Conservation (phyloP, 495 filamentous ascomycete species). For the Parathielavia appendiculata region DNA sequence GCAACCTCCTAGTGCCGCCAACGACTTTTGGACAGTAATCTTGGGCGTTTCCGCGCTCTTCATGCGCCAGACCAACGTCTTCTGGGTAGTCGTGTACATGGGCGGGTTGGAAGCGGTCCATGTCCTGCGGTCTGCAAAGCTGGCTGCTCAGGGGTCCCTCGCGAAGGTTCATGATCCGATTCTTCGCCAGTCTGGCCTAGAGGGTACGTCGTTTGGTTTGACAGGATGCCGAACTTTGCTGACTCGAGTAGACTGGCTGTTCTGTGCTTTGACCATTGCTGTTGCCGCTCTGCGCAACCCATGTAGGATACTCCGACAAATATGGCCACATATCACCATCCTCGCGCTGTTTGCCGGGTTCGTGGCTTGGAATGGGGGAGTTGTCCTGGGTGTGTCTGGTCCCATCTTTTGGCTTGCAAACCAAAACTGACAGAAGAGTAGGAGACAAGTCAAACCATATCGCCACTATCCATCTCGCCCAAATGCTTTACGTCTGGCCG, state of each 20-base stretch:
- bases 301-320: constrained; percentile 40
- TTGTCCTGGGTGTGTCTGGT: constrained; percentile 67
- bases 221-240: too few species aligned
- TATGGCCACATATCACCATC: constrained; percentile 65
- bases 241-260: constrained; percentile 33
- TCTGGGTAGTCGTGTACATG: constrained; percentile 87
- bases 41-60: constrained; percentile 58
- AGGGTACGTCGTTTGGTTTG: constrained; percentile 43
- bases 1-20: constrained; percentile 25
- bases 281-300: constrained; percentile 52
- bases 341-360: constrained; percentile 67
- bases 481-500: constrained; percentile 93
- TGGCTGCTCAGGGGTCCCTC: constrained; percentile 19
- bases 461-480: constrained; percentile 79
- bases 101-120: constrained; percentile 66
- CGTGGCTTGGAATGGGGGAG: constrained; percentile 79
- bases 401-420: neutral
- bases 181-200: constrained; percentile 49
- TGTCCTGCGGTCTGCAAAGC: constrained; percentile 37
- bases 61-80: constrained; percentile 92
- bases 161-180: constrained; percentile 54
- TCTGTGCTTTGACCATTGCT: constrained; percentile 55
- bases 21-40: constrained; percentile 43
- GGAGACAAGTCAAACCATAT: constrained; percentile 92
- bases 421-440: constrained; percentile 25